phyloP scores from a whole-genome alignment of 2,329 filamentous ascomycete species.

The Periconia digitata region DNA sequence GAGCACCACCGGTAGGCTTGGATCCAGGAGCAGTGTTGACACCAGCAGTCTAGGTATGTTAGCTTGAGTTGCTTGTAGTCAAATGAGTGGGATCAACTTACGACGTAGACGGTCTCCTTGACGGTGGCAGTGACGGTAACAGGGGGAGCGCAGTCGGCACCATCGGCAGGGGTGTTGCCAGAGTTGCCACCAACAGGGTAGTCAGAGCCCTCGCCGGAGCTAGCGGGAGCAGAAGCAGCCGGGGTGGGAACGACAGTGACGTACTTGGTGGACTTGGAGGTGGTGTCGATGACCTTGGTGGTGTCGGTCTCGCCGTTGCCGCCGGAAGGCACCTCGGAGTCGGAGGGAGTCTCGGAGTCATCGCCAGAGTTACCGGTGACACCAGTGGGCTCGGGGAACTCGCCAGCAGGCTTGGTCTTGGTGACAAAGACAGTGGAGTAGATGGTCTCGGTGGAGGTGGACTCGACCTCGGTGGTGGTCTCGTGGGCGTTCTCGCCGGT shows the following conservation, averaged over 20 bases:
- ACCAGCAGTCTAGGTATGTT: conserved; percentile 12
- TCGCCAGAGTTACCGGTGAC: neutral
- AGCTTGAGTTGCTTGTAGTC: neutral
- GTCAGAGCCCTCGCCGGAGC: conserved; percentile 5
- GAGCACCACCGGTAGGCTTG: conserved; percentile 18
- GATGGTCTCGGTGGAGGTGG: conserved; percentile 21
- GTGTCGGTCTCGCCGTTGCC: conserved; percentile 19
- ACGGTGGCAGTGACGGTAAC: conserved; percentile 41
- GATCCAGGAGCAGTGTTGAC: conserved; percentile 9
- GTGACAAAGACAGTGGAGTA: conserved; percentile 23
- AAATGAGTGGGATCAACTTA: conserved; percentile 6
- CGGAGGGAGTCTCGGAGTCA: neutral
- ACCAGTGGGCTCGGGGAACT: neutral
- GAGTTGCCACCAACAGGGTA: neutral
- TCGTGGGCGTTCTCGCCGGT: conserved; percentile 39
- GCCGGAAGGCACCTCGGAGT: conserved; percentile 2
- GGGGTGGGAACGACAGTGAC: conserved; percentile 37
- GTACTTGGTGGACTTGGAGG: conserved; percentile 31
- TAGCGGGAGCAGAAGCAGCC: conserved; percentile 18
- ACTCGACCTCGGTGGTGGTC: conserved; percentile 31
- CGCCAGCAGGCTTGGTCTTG: conserved; percentile 7
- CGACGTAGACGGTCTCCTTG: conserved; percentile 43
- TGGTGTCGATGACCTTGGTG: conserved; percentile 36
- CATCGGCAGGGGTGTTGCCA: too few relatives aligned
- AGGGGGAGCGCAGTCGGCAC: conserved; percentile 33